phyloP scores from a whole-genome alignment of 1,284 basidiomycete genomes.

The Ustilago bromivora region DNA sequence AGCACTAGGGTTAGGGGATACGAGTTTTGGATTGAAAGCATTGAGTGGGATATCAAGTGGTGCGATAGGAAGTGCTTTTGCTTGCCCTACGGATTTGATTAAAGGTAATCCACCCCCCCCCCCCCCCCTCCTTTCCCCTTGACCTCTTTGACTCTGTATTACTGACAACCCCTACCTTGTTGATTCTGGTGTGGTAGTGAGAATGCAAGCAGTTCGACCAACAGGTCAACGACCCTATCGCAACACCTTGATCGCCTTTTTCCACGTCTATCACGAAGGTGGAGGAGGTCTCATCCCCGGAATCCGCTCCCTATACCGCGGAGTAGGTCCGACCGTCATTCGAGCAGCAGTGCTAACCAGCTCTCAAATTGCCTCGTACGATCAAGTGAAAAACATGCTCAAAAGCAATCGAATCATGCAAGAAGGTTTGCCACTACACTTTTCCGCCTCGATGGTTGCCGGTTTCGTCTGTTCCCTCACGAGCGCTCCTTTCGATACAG shows the following conservation, averaged over 20 bases:
- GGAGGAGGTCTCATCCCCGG: constrained; percentile 38
- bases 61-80: constrained; percentile 53
- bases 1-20: constrained; percentile 27
- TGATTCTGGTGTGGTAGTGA: constrained; percentile 12
- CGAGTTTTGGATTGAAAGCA: constrained; percentile 55
- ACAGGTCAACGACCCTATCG: constrained; percentile 45
- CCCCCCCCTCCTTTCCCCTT: background rate
- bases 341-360: constrained; percentile 56
- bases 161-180: background rate
- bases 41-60: constrained; percentile 57
- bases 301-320: constrained; percentile 50
- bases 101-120: constrained; percentile 18
- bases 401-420: constrained; percentile 34
- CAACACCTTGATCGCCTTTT: constrained; percentile 56
- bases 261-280: constrained; percentile 46
- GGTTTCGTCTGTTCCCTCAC: constrained; percentile 54
- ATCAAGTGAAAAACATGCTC: constrained; percentile 50
- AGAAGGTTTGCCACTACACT: constrained; percentile 53
- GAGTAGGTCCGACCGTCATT: constrained; percentile 54
- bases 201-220: constrained; percentile 58
- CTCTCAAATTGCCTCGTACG: constrained; percentile 58
- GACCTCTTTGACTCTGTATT: background rate
- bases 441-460: constrained; percentile 55
- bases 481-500: constrained; percentile 54
- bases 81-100: constrained; percentile 57